Evolutionary conservation across 164 flowering plant species (phyloP).

Genomic region (Piper betle): DNA sequence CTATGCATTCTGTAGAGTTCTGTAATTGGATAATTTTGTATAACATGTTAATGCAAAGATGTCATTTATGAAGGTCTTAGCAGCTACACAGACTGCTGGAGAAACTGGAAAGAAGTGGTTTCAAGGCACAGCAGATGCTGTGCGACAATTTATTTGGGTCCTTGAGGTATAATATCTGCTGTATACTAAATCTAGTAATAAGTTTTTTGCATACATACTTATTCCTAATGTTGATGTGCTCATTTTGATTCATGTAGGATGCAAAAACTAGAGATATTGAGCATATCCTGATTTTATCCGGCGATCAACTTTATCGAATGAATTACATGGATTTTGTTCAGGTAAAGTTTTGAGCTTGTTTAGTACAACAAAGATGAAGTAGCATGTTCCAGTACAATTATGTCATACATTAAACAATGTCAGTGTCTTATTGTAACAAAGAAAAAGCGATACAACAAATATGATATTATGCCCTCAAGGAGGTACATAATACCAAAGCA

Average conservation of each 20-base stretch:
- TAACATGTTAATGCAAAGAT: not conserved
- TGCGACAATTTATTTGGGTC: conserved; percentile 7
- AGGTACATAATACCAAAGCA: too few relatives aligned
- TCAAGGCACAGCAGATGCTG: conserved; percentile 14
- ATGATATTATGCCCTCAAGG: too few relatives aligned
- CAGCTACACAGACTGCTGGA: conserved; percentile 92
- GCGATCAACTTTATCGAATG: conserved; percentile 95
- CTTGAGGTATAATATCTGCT: conserved; percentile 3
- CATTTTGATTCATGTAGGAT: conserved; percentile 33
- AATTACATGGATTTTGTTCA: conserved; percentile 87
- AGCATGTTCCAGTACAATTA: not conserved
- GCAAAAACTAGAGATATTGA: conserved; percentile 76
- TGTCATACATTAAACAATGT: not conserved
- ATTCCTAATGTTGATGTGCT: not conserved
- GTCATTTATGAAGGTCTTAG: conserved; percentile 41
- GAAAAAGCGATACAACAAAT: not conserved
- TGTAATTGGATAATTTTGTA: not conserved
- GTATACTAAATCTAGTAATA: not conserved
- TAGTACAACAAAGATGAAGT: not conserved
- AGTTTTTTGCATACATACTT: not conserved
- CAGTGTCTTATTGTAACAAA: not conserved
- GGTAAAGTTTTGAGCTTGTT: conserved; percentile 20
- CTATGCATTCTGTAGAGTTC: not conserved
- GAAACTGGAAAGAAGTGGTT: conserved; percentile 63
- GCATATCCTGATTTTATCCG: conserved; percentile 64